Conservation (phyloP, 768 basidiomycete species). For the Lyophyllum decastes region DNA sequence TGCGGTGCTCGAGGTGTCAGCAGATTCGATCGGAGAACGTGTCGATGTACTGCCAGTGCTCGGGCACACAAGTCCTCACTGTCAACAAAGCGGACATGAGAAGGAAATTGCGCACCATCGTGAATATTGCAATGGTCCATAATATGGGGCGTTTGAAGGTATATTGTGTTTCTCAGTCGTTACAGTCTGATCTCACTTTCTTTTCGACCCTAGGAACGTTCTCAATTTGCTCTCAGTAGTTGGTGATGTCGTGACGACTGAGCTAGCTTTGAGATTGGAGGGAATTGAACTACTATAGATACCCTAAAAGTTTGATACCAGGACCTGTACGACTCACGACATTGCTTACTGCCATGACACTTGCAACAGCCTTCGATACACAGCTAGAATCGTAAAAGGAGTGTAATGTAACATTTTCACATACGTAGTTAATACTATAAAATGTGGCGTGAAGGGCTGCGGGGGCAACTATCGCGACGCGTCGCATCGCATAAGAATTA, state of each 20-base stretch:
- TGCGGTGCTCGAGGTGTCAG: slow-evolving; percentile 86
- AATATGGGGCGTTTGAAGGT: slow-evolving; percentile 71
- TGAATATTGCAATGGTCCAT: slow-evolving; percentile 80
- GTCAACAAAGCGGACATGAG: slow-evolving; percentile 72
- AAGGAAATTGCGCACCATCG: slow-evolving; percentile 75
- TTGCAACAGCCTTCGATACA: no score
- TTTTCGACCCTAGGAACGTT: slow-evolving; percentile 40
- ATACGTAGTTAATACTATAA: no score
- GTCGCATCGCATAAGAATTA: neutral
- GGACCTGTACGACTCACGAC: neutral
- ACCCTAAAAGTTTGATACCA: slow-evolving; percentile 17
- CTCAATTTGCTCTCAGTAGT: slow-evolving; percentile 41
- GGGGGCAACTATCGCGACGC: neutral
- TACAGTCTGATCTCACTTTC: neutral
- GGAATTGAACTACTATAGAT: neutral
- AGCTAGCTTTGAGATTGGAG: neutral
- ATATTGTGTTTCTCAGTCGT: slow-evolving; percentile 6
- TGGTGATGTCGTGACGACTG: slow-evolving; percentile 31
- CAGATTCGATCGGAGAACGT: slow-evolving; percentile 91
- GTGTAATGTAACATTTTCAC: no score
- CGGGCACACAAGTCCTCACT: slow-evolving; percentile 78
- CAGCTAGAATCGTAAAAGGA: no score
- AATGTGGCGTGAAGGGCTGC: no score
- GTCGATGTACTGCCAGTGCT: slow-evolving; percentile 83
- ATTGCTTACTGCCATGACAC: no score